Evolutionary conservation across 2,329 filamentous ascomycete species (phyloP).

Genomic region (Epichloe hybrida): DNA sequence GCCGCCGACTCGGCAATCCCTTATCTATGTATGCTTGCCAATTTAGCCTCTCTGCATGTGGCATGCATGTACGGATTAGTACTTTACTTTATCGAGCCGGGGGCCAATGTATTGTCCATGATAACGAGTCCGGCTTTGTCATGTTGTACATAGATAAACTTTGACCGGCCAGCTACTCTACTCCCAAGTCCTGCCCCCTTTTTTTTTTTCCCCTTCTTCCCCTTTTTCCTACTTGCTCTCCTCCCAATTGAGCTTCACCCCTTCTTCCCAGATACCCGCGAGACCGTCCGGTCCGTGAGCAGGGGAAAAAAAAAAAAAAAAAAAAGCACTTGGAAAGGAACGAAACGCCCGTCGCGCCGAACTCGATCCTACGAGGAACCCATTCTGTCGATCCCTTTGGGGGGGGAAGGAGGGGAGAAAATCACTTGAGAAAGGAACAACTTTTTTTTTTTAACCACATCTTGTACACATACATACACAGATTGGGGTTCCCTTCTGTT

Average conservation of each 20-base stretch:
- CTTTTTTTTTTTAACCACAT: background rate
- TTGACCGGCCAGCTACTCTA: background rate
- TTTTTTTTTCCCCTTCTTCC: too few relatives aligned
- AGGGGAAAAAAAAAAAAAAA: too few relatives aligned
- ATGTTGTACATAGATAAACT: background rate
- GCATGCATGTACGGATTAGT: too few relatives aligned
- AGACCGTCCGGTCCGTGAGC: too few relatives aligned
- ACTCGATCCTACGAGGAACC: too few relatives aligned
- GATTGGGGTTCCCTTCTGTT: too few relatives aligned
- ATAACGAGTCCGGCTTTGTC: background rate
- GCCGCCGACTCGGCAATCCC: slow-evolving; percentile 2
- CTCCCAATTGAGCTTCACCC: background rate
- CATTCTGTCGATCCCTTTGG: too few relatives aligned
- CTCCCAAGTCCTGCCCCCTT: background rate
- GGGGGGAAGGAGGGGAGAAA: too few relatives aligned
- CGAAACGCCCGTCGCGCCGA: too few relatives aligned
- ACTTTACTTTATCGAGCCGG: background rate
- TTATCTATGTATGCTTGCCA: background rate
- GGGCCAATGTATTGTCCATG: background rate
- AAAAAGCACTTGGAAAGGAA: too few relatives aligned
- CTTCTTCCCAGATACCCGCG: too few relatives aligned
- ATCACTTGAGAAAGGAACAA: background rate
- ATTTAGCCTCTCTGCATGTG: background rate
- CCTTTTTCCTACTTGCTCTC: background rate
- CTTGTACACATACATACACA: background rate